Evolutionary conservation across 2,329 filamentous ascomycete genomes (phyloP).

Genomic region (Cladophialophora exuberans): DNA sequence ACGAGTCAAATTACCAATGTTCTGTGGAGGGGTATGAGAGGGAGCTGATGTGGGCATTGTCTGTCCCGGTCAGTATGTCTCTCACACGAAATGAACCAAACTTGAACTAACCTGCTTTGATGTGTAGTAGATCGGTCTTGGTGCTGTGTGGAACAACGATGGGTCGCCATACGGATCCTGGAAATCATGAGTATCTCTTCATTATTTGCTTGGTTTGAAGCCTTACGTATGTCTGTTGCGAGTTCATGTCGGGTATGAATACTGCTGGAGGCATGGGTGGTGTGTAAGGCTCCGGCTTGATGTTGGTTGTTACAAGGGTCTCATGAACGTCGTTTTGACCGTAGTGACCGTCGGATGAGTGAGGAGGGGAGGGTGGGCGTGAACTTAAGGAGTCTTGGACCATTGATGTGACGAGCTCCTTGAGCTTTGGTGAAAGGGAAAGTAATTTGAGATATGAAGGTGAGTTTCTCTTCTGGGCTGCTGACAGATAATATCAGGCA

Average conservation of each 20-base stretch:
- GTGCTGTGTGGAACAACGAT: conserved; percentile 28
- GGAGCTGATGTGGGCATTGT: conserved; percentile 21
- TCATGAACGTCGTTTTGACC: conserved; percentile 14
- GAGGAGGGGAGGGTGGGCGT: conserved; percentile 30
- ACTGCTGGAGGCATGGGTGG: conserved; percentile 25
- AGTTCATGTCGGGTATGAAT: conserved; percentile 14
- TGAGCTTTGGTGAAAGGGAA: background rate
- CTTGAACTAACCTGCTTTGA: conserved; percentile 27
- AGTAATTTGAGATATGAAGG: background rate
- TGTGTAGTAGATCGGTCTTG: conserved; percentile 26
- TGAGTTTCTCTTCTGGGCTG: background rate
- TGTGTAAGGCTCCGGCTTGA: conserved; percentile 24
- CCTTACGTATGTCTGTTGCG: conserved; percentile 28
- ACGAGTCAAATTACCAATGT: conserved; percentile 27
- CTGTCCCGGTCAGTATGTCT: conserved; percentile 20
- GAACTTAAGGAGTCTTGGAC: conserved; percentile 11
- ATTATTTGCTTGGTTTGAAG: background rate
- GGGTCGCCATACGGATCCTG: conserved; percentile 32
- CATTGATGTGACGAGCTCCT: conserved; percentile 19
- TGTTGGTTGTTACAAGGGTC: background rate
- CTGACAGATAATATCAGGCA: background rate
- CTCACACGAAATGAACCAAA: background rate
- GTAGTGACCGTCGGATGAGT: conserved; percentile 30
- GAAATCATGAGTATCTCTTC: conserved; percentile 17
- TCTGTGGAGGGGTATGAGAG: conserved; percentile 22